Base-by-base conservation (phyloP, 2,329 filamentous ascomycete genomes). In the Apiospora phragmitis region DNA sequence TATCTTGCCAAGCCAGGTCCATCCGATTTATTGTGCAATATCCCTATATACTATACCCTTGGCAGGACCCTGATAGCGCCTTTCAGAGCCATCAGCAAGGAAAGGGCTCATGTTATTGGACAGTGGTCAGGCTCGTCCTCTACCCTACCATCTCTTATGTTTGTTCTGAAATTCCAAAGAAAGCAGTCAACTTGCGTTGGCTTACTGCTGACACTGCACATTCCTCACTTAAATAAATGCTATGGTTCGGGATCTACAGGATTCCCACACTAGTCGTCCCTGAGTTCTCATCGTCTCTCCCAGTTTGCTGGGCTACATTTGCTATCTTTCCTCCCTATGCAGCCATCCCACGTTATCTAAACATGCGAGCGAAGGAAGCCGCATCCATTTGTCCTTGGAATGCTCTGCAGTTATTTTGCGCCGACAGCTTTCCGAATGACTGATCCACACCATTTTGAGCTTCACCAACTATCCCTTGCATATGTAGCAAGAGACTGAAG, bases 361-460 rank as follows among this genome's bases (percentile, higher is more conserved):
- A 72, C 65, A 72, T 71, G 43, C 42, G 55, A 68, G 51, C 32
- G 70, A 73, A n/a, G 68, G 71, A 72, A 65, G 65, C 59, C 68
- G 72, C 16, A 62, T 73, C 69, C 43, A 72, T 73, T 45, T 73
- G 70, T 18, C 71, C 71, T 71, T 73, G 68, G 67, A 73, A 72
- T 72, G 62, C 71, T 49, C 66, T 66, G 68, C 71, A 71, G 38
- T 67, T 70, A 11, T 70, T 67, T 42, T 38, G 38, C 14, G 59
- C 41, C 29, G 62, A 32, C 45, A 67, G n/a, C 43, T 43, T 67
- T 35, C 69, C 41, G 45, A 70, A 70, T 35, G 62, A 71, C 68
- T 73, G 71, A 24, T 72, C 71, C 51, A 73, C 71, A 42, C 67
- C 68, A 42, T 65, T 65, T 45, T 73, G 69, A 45, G 72, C 72